phyloP scores from a whole-genome alignment of 805 yeast genomes.

The Candida montana region DNA sequence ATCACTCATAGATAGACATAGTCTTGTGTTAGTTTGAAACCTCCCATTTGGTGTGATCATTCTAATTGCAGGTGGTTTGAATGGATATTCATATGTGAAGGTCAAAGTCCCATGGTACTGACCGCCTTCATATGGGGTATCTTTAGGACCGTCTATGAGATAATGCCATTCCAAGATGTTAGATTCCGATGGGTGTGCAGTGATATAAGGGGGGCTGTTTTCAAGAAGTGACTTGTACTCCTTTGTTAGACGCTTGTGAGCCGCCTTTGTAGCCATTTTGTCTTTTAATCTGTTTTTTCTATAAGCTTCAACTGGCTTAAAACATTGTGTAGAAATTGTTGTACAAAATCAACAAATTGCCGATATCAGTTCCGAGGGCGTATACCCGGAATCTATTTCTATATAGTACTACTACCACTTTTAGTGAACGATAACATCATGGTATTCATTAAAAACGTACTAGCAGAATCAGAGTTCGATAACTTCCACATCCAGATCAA shows the following conservation, averaged over 20 bases:
- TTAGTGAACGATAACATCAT: too few relatives aligned
- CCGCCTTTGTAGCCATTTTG: slow-evolving; percentile 42
- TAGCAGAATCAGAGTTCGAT: not conserved
- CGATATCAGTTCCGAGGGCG: too few relatives aligned
- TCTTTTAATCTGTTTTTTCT: too few relatives aligned
- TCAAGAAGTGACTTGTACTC: slow-evolving; percentile 76
- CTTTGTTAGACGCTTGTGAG: slow-evolving; percentile 52
- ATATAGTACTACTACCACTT: too few relatives aligned
- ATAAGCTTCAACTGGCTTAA: too few relatives aligned
- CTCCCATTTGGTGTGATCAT: slow-evolving; percentile 91
- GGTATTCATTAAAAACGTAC: too few relatives aligned
- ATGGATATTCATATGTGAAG: slow-evolving; percentile 84
- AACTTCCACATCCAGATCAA: slow-evolving; percentile 2
- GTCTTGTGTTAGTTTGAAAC: slow-evolving; percentile 71
- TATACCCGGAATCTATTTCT: too few relatives aligned
- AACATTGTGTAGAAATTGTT: too few relatives aligned
- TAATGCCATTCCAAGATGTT: slow-evolving; percentile 94
- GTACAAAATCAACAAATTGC: too few relatives aligned
- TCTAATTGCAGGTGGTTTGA: slow-evolving; percentile 84
- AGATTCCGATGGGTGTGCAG: slow-evolving; percentile 80
- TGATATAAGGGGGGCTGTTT: slow-evolving; percentile 79
- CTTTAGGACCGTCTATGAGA: slow-evolving; percentile 86
- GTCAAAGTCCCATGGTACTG: slow-evolving; percentile 86
- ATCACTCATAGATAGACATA: slow-evolving; percentile 91
- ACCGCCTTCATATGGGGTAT: slow-evolving; percentile 80